Conservation (phyloP, 2,329 filamentous ascomycete genomes). For the Didymella sp. region DNA sequence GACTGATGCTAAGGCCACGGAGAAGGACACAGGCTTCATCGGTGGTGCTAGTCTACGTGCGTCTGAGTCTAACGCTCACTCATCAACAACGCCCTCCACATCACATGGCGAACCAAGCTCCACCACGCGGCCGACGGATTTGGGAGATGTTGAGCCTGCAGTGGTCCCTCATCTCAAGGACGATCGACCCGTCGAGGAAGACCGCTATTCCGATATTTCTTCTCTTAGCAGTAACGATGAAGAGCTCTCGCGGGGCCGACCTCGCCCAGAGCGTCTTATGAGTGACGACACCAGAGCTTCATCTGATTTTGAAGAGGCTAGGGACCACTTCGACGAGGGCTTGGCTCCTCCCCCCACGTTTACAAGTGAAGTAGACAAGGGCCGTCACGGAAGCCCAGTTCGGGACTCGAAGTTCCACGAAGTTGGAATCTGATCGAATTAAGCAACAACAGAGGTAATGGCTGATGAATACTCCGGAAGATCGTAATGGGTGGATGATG, state of each 20-base stretch:
- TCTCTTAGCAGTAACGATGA: constrained; percentile 40
- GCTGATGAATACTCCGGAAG: constrained; percentile 1
- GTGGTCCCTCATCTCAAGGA: constrained; percentile 21
- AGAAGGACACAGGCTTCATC: constrained; percentile 50
- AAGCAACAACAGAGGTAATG: neutral
- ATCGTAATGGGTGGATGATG: constrained; percentile 11
- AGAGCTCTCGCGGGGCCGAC: constrained; percentile 31
- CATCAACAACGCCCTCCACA: constrained; percentile 14
- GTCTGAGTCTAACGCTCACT: constrained; percentile 29
- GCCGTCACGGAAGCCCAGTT: constrained; percentile 38
- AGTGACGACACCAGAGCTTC: constrained; percentile 46
- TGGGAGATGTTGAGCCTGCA: constrained; percentile 25
- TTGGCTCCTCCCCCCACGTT: constrained; percentile 52
- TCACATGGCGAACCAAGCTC: constrained; percentile 18
- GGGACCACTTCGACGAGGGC: constrained; percentile 58
- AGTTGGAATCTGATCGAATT: constrained; percentile 33
- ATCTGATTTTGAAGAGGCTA: constrained; percentile 61
- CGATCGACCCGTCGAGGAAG: constrained; percentile 2
- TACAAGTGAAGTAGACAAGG: constrained; percentile 32
- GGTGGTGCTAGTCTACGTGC: constrained; percentile 52
- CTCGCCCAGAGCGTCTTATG: constrained; percentile 26
- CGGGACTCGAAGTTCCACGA: constrained; percentile 48
- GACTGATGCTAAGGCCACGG: constrained; percentile 23
- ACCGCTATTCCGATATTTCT: constrained; percentile 42
- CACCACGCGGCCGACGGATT: constrained; percentile 19